phyloP scores from a whole-genome alignment of 2,329 filamentous ascomycete genomes.

The Geoglossum cookeanum region DNA sequence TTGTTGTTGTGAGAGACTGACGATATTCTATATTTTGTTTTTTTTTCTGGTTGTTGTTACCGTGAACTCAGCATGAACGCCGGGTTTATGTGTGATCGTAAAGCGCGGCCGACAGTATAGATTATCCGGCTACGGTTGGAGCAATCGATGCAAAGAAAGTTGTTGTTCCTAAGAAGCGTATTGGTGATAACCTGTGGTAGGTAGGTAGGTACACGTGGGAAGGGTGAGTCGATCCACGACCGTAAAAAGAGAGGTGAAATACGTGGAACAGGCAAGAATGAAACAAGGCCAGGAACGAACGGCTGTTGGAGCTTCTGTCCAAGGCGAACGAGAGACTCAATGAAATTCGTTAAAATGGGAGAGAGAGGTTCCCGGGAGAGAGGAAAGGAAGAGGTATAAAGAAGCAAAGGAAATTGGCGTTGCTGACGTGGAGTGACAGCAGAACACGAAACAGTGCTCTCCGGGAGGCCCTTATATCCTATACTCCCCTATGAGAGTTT shows the following conservation, averaged over 20 bases:
- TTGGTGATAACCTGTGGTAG: not conserved
- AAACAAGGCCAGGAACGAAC: not conserved
- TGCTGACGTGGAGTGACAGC: conserved; percentile 2
- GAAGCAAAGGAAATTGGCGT: not conserved
- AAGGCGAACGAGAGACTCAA: not conserved
- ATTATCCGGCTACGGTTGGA: not conserved
- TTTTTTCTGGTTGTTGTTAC: too few relatives aligned
- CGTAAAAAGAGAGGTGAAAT: not conserved
- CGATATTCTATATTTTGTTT: not conserved
- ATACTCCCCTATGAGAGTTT: not conserved
- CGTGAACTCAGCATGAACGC: not conserved
- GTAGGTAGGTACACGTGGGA: not conserved
- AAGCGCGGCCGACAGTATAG: not conserved
- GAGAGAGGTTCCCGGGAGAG: not conserved
- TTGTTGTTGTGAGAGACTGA: not conserved
- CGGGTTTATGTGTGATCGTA: not conserved
- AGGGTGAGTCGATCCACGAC: not conserved
- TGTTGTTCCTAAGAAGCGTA: not conserved
- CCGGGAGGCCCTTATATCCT: not conserved
- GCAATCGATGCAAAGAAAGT: not conserved
- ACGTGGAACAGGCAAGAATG: not conserved
- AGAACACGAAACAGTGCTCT: not conserved
- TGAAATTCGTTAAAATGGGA: not conserved
- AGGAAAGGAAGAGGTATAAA: not conserved
- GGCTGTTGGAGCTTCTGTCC: not conserved